These are phyloP conservation scores for Calonectria pteridis DNA, from an alignment of 2,329 filamentous ascomycete genomes.

Conservation along the genomic window DNA sequence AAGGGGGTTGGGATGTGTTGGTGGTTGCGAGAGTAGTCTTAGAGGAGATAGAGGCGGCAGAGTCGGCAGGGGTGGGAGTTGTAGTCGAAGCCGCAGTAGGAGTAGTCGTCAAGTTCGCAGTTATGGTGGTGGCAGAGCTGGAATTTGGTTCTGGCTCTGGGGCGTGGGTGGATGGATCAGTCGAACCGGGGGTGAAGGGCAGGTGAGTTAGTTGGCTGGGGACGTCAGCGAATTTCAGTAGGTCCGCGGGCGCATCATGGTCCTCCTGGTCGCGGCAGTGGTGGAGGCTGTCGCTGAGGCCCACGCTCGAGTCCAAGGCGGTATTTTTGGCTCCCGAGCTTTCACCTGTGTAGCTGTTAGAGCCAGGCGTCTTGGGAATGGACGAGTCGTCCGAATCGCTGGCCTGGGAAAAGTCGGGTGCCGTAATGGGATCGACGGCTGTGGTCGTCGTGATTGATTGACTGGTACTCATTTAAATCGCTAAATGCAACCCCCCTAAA, in stretches of 20 bases:
- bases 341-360: constrained; percentile 3
- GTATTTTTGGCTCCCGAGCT: constrained; percentile 13
- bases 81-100: constrained; percentile 31
- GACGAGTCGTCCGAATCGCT: constrained; percentile 20
- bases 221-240: constrained; percentile 47
- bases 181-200: constrained; percentile 46
- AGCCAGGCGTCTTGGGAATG: constrained; percentile 21
- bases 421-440: constrained; percentile 36
- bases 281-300: constrained; percentile 33
- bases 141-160: constrained; percentile 42
- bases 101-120: constrained; percentile 33
- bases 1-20: constrained; percentile 38
- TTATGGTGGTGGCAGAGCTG: constrained; percentile 32
- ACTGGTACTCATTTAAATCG: constrained; percentile 42
- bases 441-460: constrained; percentile 38
- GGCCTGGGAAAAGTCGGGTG: constrained; percentile 12
- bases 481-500: constrained; percentile 35
- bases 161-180: constrained; percentile 41
- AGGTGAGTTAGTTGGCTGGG: constrained; percentile 44
- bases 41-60: constrained; percentile 34
- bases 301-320: constrained; percentile 20
- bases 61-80: constrained; percentile 35
- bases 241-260: constrained; percentile 43
- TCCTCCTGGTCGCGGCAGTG: constrained; percentile 35
- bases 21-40: constrained; percentile 39